Evolutionary conservation across 306 rosid genomes (phyloP).

Genomic region (barrel medic (Medicago truncatula)): DNA sequence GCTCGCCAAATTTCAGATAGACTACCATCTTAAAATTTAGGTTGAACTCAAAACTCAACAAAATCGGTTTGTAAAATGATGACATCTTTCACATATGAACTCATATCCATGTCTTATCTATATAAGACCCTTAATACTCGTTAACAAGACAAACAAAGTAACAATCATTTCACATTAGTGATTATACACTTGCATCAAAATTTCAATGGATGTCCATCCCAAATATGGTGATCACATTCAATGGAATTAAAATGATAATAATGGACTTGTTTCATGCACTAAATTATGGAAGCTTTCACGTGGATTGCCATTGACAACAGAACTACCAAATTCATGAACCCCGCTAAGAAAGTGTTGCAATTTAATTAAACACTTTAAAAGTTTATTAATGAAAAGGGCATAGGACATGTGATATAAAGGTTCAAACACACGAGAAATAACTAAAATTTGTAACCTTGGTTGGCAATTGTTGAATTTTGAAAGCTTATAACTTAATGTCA

Average conservation of each 20-base stretch:
- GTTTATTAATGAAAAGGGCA: slow-evolving; percentile 38
- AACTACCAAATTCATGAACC: slow-evolving; percentile 37
- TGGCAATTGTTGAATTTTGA: slow-evolving; percentile 40
- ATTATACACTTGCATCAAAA: neutral
- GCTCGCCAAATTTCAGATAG: no score
- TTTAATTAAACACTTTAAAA: neutral
- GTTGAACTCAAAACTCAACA: no score
- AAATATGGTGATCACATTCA: neutral
- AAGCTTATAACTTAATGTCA: slow-evolving; percentile 44
- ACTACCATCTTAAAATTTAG: no score
- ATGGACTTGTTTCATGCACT: slow-evolving; percentile 13
- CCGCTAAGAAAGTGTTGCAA: slow-evolving; percentile 5
- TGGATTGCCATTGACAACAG: slow-evolving; percentile 35
- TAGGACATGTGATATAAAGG: slow-evolving; percentile 50
- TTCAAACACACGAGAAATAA: slow-evolving; percentile 50
- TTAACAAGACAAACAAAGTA: no score
- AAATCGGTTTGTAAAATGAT: no score
- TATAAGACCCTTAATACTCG: no score
- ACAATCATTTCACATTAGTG: neutral
- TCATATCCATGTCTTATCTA: no score
- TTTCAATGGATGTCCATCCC: neutral
- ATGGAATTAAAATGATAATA: slow-evolving; percentile 12
- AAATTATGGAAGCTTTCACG: slow-evolving; percentile 41
- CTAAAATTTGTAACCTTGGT: slow-evolving; percentile 39
- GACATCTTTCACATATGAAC: no score